Evolutionary conservation across 2,329 filamentous ascomycete genomes (phyloP), one percentile per base, ranked within the genome.

Genomic region (Fusarium denticulatum): DNA sequence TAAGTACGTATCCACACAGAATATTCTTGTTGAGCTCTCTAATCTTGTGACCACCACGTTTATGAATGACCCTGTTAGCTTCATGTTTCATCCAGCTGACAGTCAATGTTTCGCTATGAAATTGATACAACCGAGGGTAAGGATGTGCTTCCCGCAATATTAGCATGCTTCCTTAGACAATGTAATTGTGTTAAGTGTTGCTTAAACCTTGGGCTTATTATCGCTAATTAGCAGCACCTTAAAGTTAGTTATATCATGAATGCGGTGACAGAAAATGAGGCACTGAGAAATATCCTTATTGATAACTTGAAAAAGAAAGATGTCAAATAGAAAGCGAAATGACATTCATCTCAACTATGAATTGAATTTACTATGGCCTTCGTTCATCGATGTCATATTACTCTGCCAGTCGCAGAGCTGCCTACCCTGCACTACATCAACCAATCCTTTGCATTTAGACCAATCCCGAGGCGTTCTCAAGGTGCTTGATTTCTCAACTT

Each of bases 1-100:
- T 34, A 12, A 34, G 22, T 50, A 34, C 15, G 15, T 50, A 34
- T 39, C 18, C 8, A 13, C 10, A 56, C 20, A 37, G 3, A 10
- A 15, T 42, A 49, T 26, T 49, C 46, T 24, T 20, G 28, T 55
- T 45, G 12, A 30, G 42, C 34, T 55, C 22, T 32, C 15, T 6
- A n/a, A 40, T 66, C 43, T 63, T 69, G 64, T 69, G 66, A 69
- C 37, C n/a, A 42, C n/a, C n/a, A 39, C 30, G 26, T 39, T 36
- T 50, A 39, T 69, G 37, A 49, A 36, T 55, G 64, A 50, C 58
- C 42, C 26, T 69, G 42, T 28, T 49, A 49, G 32, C 28, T 43
- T 42, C 49, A 56, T 56, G 66, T 69, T 68, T 64, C 64, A 69
- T 42, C 42, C 66, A 68, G 42, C 57, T 62, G 64, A 45, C 56